Evolutionary conservation across 1,284 basidiomycete genomes (phyloP), one percentile per base, ranked within the genome.

Genomic region (Ceratobasidium sp.): DNA sequence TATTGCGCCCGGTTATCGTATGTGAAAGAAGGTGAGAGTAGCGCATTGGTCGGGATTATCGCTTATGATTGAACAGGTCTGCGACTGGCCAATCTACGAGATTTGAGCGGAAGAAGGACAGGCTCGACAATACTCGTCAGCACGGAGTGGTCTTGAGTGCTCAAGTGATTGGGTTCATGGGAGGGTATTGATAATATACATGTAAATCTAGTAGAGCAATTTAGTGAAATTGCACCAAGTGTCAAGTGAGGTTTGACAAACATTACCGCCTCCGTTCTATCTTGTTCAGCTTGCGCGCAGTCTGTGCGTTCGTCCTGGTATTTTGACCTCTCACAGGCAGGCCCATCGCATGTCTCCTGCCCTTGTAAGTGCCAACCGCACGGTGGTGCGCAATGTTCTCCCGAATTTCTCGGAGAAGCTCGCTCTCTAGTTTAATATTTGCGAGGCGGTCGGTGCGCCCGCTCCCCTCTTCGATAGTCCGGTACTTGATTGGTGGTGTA

Each of bases 341-440:
- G 71, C 88, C 86, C 87, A 92, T 90, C 1, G 92, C 91, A 76
- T 96, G 93, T 76, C 93, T 82, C 78, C 87, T 84, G 39, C 93
- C 93, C 67, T 89, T 86, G 77, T 95, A 93, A 74, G 87, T 91
- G 56, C 94, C 93, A 77, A 96, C 93, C 82, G 88, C 89, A 71
- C 92, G 82, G 78, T 94, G 89, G 78, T 95, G 94, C 8, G 86
- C 87, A 77, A 96, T 93, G 76, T 95, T 94, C 75, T 93, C 93
- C 77, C 85, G 83, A 73, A 93, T 82, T 75, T 90, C 85, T 71
- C 90, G 82, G 75, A 82, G 84, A 74, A 94, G 80, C 76, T 96
- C 94, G 23, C 87, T 83, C 79, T 95, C 93, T 73, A 95, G 87
- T 78, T 86, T 87, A 73, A 96, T 78, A 59, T 84, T 83, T 73